These are phyloP conservation scores for Populus euphratica DNA, from an alignment of 345 rosid genomes.

Conservation along the genomic window DNA sequence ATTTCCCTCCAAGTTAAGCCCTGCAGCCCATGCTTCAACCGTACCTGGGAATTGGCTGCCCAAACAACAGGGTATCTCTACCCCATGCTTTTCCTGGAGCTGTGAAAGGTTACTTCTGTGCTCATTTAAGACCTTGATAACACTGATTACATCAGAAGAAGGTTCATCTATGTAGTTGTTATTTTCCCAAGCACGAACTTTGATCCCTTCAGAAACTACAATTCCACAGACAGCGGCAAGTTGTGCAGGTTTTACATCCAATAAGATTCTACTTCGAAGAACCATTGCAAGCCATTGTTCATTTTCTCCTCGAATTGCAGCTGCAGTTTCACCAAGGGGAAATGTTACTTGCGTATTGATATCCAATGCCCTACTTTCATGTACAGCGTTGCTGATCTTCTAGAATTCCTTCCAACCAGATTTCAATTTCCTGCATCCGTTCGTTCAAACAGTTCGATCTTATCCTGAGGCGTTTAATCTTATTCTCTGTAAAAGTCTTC, in stretches of 20 bases:
- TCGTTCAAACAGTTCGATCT: slow-evolving; percentile 64
- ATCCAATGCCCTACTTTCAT: slow-evolving; percentile 78
- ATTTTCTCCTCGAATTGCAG: slow-evolving; percentile 58
- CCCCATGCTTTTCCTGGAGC: slow-evolving; percentile 83
- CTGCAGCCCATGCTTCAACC: slow-evolving; percentile 99
- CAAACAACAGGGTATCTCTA: slow-evolving; percentile 62
- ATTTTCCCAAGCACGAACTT: slow-evolving; percentile 72
- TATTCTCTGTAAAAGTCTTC: slow-evolving; percentile 61
- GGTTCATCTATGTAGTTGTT: slow-evolving; percentile 70
- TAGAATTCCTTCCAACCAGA: slow-evolving; percentile 98
- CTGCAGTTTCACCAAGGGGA: slow-evolving; percentile 93
- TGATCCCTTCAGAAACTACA: slow-evolving; percentile 84
- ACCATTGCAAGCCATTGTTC: too few relatives aligned
- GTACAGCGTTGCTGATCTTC: slow-evolving; percentile 77
- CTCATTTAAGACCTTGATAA: slow-evolving; percentile 56
- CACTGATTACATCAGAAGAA: slow-evolving; percentile 49
- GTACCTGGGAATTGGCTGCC: slow-evolving; percentile 90
- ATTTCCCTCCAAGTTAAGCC: slow-evolving; percentile 86
- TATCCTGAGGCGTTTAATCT: slow-evolving; percentile 66
- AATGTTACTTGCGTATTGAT: slow-evolving; percentile 69
- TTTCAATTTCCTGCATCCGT: slow-evolving; percentile 71
- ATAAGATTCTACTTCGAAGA: slow-evolving; percentile 50
- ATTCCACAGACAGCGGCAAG: slow-evolving; percentile 79
- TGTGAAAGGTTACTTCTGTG: slow-evolving; percentile 52
- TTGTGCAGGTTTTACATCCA: slow-evolving; percentile 71